phyloP scores from a whole-genome alignment of 176 grass and related monocot species.

The Paspalum notatum region DNA sequence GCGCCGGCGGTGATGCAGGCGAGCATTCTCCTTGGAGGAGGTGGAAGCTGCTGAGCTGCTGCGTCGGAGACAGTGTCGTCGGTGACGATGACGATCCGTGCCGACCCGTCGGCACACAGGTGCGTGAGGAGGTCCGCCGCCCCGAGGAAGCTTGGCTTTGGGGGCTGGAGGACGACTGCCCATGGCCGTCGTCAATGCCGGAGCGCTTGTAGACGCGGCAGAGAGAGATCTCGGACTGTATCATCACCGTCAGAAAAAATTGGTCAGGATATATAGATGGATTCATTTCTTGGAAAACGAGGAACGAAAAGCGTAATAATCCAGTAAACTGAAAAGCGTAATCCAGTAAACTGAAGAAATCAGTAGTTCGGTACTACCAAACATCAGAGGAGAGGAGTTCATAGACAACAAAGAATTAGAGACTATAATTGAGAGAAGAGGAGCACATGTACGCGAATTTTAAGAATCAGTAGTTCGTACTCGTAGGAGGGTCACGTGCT shows the following conservation, averaged over 20 bases:
- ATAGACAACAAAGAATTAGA: not conserved
- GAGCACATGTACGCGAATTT: not conserved
- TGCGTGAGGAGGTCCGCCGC: slow-evolving; percentile 48
- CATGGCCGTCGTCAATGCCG: slow-evolving; percentile 73
- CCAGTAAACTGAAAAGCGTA: too few relatives aligned
- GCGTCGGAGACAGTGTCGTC: slow-evolving; percentile 23
- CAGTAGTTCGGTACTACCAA: not conserved
- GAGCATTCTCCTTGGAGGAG: slow-evolving; percentile 55
- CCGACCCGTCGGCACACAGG: slow-evolving; percentile 2
- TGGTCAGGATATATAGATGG: not conserved
- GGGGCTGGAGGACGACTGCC: slow-evolving; percentile 33
- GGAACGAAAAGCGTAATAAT: not conserved
- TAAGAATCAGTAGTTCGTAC: not conserved
- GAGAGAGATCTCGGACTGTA: slow-evolving; percentile 89
- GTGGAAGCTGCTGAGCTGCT: slow-evolving; percentile 39
- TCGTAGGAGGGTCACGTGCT: not conserved
- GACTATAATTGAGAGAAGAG: not conserved
- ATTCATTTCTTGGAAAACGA: not conserved
- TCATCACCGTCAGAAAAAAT: slow-evolving; percentile 27
- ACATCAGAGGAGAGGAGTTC: not conserved
- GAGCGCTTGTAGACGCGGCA: slow-evolving; percentile 94
- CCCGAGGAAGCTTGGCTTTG: slow-evolving; percentile 40
- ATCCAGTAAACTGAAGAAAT: not conserved
- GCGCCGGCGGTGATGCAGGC: slow-evolving; percentile 26
- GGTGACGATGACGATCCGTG: slow-evolving; percentile 33